Evolutionary conservation across 2,329 filamentous ascomycete species (phyloP), one percentile per base, ranked within the genome.

Genomic region (Claviceps fusiformis): DNA sequence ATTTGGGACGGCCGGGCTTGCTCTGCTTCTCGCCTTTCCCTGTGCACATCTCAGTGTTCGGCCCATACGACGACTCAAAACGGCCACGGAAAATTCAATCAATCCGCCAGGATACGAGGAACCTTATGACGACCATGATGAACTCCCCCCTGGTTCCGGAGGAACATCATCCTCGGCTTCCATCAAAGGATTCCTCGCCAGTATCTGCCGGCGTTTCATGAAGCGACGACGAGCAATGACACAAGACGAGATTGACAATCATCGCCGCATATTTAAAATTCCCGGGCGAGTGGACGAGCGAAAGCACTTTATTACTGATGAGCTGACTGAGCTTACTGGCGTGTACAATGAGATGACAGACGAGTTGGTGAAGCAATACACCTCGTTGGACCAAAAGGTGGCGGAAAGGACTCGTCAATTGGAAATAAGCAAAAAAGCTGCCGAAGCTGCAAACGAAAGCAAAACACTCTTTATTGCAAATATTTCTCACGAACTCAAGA

Each of bases 401-500:
- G 81, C 81, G 7, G 83, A 91, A 66, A 79, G 91, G 55, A 96
- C 91, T 0, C 81, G 81, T 41, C 87, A 96, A 68, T 75, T 96
- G 0, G 89, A 95, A 64, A 81, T 89, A 58, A 95, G 86, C 72
- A 95, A 95, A 68, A 89, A 89, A 71, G 89, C 89, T 1, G 91
- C 91, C 1, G 91, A 95, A 68, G 87, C 88, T n/a, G 91, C 91
- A 3, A 96, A 95, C 63, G 88, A 95, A 70, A 95, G 89, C 75
- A 98, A 98, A 72, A 97, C 93, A 0, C 76, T 97, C 9, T 97
- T 97, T 72, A 95, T 98, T 59, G 93, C 93, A 19, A 97, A 97
- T 63, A 95, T 97, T 52, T 86, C 82, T 1, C 82, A 85, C 62
- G 81, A 97, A 68, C 76, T 98, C 41, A 95, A 95, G 66, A 98